phyloP scores from a whole-genome alignment of 1,284 basidiomycete genomes.

The Chalciporus sp. region DNA sequence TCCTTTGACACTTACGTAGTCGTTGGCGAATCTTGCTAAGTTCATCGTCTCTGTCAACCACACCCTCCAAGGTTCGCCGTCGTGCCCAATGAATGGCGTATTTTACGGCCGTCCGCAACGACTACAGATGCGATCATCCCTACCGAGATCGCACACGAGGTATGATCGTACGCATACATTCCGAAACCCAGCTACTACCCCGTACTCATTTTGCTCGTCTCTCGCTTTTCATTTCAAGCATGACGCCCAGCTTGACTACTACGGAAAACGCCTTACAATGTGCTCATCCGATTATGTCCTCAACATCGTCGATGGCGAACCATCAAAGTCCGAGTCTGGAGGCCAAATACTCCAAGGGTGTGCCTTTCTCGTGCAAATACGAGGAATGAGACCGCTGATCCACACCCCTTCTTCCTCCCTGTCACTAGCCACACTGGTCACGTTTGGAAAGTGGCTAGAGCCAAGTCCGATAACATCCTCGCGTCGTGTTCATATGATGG shows the following conservation, averaged over 20 bases:
- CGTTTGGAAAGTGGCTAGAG: constrained; percentile 99
- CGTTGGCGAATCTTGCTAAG: no score
- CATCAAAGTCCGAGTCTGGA: constrained; percentile 60
- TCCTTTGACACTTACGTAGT: no score
- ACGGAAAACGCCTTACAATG: constrained; percentile 94
- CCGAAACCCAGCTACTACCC: background rate
- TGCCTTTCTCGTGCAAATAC: constrained; percentile 26
- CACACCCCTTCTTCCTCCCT: background rate
- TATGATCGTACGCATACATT: constrained; percentile 76
- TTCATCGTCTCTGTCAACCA: background rate
- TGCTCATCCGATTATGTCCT: constrained; percentile 97
- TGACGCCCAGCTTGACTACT: constrained; percentile 98
- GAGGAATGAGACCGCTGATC: background rate
- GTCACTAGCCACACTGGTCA: constrained; percentile 87
- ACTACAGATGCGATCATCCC: constrained; percentile 65
- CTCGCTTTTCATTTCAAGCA: constrained; percentile 57
- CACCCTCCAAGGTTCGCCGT: background rate
- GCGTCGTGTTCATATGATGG: constrained; percentile 98
- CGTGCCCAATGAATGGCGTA: background rate
- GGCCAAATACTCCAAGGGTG: constrained; percentile 88
- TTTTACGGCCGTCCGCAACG: background rate
- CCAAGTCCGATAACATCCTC: constrained; percentile 94
- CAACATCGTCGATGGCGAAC: constrained; percentile 88
- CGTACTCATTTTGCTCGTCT: constrained; percentile 3
- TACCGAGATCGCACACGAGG: constrained; percentile 91